phyloP scores from a whole-genome alignment of 1,284 basidiomycete genomes.

The Phlebopus sp. region DNA sequence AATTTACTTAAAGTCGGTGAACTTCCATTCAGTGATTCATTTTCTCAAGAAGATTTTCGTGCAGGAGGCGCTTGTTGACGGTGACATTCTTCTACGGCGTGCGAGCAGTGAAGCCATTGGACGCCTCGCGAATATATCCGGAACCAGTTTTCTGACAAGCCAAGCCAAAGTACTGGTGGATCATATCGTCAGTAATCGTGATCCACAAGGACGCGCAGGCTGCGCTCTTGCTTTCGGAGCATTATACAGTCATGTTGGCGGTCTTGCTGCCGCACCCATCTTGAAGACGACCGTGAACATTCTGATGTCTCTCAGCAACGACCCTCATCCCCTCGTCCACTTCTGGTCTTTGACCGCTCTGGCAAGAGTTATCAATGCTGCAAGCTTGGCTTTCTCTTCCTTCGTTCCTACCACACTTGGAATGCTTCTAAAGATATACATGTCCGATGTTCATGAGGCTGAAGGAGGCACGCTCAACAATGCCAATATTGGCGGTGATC shows the following conservation, averaged over 20 bases:
- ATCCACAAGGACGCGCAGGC: conserved; percentile 90
- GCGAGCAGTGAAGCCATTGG: conserved; percentile 92
- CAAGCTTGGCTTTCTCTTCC: conserved; percentile 88
- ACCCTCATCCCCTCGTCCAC: conserved; percentile 96
- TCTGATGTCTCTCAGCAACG: conserved; percentile 91
- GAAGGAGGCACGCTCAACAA: conserved; percentile 87
- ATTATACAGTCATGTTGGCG: conserved; percentile 91
- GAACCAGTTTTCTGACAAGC: conserved; percentile 80
- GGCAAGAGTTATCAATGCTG: conserved; percentile 85
- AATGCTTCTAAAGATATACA: conserved; percentile 89
- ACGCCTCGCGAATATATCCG: conserved; percentile 80
- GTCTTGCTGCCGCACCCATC: conserved; percentile 89
- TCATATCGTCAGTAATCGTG: conserved; percentile 94
- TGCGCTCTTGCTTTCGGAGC: conserved; percentile 94
- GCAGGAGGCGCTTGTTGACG: conserved; percentile 80
- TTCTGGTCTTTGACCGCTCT: conserved; percentile 90
- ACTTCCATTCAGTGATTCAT: not conserved
- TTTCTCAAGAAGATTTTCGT: conserved; percentile 6
- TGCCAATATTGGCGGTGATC: conserved; percentile 86
- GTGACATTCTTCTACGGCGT: conserved; percentile 74
- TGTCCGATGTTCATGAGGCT: conserved; percentile 89
- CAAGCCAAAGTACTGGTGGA: conserved; percentile 94
- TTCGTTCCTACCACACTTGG: conserved; percentile 89
- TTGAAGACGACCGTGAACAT: conserved; percentile 97
- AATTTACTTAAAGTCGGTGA: conserved; percentile 73